Conservation (phyloP, 2,329 filamentous ascomycete genomes). For the Lasiodiplodia sp. region DNA sequence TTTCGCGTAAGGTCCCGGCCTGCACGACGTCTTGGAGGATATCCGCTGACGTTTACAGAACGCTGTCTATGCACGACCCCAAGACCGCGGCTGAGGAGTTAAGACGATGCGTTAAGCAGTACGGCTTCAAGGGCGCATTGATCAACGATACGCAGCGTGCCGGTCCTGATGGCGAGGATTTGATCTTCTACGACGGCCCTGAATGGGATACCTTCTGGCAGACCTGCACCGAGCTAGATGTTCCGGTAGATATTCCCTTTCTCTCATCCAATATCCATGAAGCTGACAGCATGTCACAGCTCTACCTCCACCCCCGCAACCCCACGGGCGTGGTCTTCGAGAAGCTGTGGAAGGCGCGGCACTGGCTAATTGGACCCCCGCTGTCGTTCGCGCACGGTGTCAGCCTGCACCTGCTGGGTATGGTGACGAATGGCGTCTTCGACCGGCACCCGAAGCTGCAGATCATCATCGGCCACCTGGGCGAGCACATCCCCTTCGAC, state of each 20-base stretch:
- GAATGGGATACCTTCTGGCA: constrained; percentile 44
- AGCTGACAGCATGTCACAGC: constrained; percentile 5
- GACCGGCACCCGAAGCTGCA: constrained; percentile 52
- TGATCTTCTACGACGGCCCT: constrained; percentile 43
- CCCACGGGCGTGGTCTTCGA: constrained; percentile 39
- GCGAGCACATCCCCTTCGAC: constrained; percentile 55
- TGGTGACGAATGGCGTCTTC: constrained; percentile 54
- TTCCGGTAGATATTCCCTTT: constrained; percentile 32
- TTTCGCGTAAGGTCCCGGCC: constrained; percentile 43
- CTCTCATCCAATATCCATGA: not conserved
- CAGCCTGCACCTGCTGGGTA: constrained; percentile 55
- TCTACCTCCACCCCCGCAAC: constrained; percentile 45
- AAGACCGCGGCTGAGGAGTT: constrained; percentile 42
- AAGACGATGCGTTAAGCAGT: constrained; percentile 40
- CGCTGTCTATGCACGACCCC: constrained; percentile 45
- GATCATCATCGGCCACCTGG: constrained; percentile 54
- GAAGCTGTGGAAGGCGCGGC: constrained; percentile 41
- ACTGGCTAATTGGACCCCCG: constrained; percentile 41
- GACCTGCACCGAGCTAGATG: constrained; percentile 42
- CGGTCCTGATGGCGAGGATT: constrained; percentile 39
- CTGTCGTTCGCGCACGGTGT: constrained; percentile 52
- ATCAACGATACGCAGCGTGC: constrained; percentile 51
- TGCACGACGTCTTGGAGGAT: no score
- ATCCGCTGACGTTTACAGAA: not conserved
- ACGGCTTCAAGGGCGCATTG: constrained; percentile 69